These are phyloP conservation scores for Rubus parviflorus DNA, from an alignment of 306 rosid genomes.

Conservation along the genomic window DNA sequence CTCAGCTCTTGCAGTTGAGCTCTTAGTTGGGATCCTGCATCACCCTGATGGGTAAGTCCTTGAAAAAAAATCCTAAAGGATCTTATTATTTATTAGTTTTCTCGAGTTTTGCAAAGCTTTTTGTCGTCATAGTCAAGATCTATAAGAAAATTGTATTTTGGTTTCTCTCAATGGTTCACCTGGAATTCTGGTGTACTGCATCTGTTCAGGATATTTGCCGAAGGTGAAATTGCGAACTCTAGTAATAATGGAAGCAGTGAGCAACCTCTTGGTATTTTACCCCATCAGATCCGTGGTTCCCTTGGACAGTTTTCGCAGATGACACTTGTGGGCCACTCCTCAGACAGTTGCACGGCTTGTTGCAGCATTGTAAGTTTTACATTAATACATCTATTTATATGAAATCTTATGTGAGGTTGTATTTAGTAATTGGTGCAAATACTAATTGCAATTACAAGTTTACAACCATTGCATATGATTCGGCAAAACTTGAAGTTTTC, in stretches of 20 bases:
- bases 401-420: neutral
- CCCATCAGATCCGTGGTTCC: slow-evolving; percentile 94
- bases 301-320: slow-evolving; percentile 85
- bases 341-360: slow-evolving; percentile 93
- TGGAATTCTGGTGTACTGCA: slow-evolving; percentile 20
- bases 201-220: slow-evolving; percentile 74
- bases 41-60: slow-evolving; percentile 79
- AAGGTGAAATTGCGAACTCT: slow-evolving; percentile 53
- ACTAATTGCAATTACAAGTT: neutral
- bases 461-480: neutral
- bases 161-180: slow-evolving; percentile 5
- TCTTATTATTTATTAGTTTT: neutral
- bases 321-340: slow-evolving; percentile 85
- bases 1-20: slow-evolving; percentile 93
- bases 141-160: neutral
- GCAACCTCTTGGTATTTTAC: slow-evolving; percentile 89
- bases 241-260: slow-evolving; percentile 50
- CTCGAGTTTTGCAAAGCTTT: neutral
- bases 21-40: slow-evolving; percentile 81
- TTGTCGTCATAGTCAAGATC: slow-evolving; percentile 1
- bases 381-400: neutral
- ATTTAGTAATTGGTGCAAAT: neutral
- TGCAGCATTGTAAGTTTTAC: slow-evolving; percentile 60
- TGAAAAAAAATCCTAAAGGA: neutral
- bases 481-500: neutral